These are phyloP conservation scores for Kwoniella dejecticola DNA, from an alignment of 768 basidiomycete species.

Conservation along the genomic window DNA sequence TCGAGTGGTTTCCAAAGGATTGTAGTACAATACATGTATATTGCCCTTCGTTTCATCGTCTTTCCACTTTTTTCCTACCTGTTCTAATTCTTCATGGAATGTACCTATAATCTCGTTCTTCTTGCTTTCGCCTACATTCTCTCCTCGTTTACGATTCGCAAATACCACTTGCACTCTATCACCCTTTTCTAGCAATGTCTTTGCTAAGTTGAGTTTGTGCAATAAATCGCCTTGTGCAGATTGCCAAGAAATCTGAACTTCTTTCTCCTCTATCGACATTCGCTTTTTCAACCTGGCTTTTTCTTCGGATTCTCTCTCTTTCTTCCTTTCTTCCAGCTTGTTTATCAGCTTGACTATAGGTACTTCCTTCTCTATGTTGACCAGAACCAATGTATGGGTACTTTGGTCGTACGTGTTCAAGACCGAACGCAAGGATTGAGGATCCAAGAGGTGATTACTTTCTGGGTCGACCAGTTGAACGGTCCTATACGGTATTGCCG, in stretches of 20 bases:
- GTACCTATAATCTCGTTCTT: constrained; percentile 36
- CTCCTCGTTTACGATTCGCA: constrained; percentile 32
- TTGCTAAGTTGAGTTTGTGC: constrained; percentile 44
- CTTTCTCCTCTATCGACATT: constrained; percentile 42
- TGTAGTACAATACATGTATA: constrained; percentile 29
- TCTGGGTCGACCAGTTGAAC: constrained; percentile 46
- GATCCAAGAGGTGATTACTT: constrained; percentile 34
- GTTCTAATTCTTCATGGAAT: constrained; percentile 41
- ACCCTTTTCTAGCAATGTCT: constrained; percentile 38
- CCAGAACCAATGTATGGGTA: constrained; percentile 42
- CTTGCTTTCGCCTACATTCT: constrained; percentile 19
- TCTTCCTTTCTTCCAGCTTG: constrained; percentile 32
- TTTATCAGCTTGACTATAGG: constrained; percentile 47
- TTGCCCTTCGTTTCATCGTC: constrained; percentile 32
- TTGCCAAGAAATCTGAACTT: constrained; percentile 53
- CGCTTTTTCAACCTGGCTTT: constrained; percentile 30
- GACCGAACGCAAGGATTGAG: constrained; percentile 31
- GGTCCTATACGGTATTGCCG: constrained; percentile 39
- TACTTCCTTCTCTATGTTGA: constrained; percentile 27
- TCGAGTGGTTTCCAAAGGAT: constrained; percentile 23
- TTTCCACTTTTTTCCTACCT: constrained; percentile 38
- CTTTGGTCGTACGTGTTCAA: constrained; percentile 25
- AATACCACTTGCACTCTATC: constrained; percentile 48
- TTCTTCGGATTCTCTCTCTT: constrained; percentile 27
- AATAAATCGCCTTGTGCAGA: constrained; percentile 44